These are phyloP conservation scores for Melampsora americana DNA, from an alignment of 1,284 basidiomycete genomes.

Conservation along the genomic window DNA sequence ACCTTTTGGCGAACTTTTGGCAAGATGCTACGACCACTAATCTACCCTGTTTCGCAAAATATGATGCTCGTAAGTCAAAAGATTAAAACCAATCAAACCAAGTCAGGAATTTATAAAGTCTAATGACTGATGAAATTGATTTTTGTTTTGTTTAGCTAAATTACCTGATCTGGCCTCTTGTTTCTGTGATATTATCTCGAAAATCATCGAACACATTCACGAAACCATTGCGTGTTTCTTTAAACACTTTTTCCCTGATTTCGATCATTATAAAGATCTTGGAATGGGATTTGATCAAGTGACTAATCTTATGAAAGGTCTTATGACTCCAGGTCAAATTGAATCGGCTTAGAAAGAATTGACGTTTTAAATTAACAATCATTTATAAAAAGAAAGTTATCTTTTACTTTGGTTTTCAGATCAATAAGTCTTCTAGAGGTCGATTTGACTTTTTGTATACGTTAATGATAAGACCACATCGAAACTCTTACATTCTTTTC, in stretches of 20 bases:
- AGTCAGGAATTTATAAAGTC: background rate
- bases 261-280: slow-evolving; percentile 10
- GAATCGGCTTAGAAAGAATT: no score
- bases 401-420: no score
- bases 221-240: background rate
- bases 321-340: no score
- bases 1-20: background rate
- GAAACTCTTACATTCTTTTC: no score
- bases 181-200: background rate
- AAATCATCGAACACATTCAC: background rate
- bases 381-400: no score
- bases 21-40: background rate
- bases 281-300: slow-evolving; percentile 6
- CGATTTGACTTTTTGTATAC: no score
- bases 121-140: background rate
- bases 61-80: background rate
- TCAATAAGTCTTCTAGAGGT: no score
- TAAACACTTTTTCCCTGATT: slow-evolving; percentile 1
- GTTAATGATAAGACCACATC: no score
- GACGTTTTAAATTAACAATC: no score
- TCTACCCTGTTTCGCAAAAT: background rate
- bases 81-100: background rate
- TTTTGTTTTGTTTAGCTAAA: background rate
- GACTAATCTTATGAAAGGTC: background rate
- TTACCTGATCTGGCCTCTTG: background rate